Conservation (phyloP, 2,329 filamentous ascomycete genomes). For the Verticillium klebahnii region DNA sequence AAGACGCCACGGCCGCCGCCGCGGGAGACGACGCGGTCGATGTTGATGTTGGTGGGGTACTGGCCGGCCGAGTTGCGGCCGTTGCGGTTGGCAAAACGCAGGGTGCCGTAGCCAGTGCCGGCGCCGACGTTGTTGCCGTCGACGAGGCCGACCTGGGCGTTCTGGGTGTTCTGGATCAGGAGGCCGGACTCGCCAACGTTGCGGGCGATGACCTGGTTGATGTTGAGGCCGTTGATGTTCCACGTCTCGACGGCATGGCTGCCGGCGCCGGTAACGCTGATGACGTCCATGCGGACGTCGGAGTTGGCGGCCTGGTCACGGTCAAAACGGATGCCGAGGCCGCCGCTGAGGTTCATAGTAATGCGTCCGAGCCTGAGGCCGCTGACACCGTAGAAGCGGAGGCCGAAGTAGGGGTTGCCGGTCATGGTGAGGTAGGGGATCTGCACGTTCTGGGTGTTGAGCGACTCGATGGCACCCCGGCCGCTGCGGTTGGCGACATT, state of each 20-base stretch:
- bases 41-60: conserved; percentile 47
- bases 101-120: conserved; percentile 50
- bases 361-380: conserved; percentile 45
- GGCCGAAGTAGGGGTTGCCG: conserved; percentile 52
- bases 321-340: conserved; percentile 54
- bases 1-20: conserved; percentile 54
- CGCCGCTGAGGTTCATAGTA: conserved; percentile 49
- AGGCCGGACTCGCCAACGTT: conserved; percentile 53
- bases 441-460: conserved; percentile 39
- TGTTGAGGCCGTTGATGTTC: conserved; percentile 51
- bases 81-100: conserved; percentile 54
- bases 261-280: conserved; percentile 46
- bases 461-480: conserved; percentile 49
- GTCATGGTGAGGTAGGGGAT: conserved; percentile 56
- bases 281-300: conserved; percentile 48
- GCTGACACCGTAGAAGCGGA: conserved; percentile 48
- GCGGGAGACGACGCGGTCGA: conserved; percentile 49
- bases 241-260: conserved; percentile 56
- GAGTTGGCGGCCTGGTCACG: conserved; percentile 46
- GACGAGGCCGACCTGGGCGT: conserved; percentile 48
- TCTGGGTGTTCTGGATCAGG: conserved; percentile 48
- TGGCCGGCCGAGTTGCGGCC: conserved; percentile 41
- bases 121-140: conserved; percentile 50
- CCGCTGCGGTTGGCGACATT: conserved; percentile 35
- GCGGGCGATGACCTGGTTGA: conserved; percentile 46